These are phyloP conservation scores for Rhypophila decipiens DNA, from an alignment of 495 filamentous ascomycete genomes.

Conservation along the genomic window DNA sequence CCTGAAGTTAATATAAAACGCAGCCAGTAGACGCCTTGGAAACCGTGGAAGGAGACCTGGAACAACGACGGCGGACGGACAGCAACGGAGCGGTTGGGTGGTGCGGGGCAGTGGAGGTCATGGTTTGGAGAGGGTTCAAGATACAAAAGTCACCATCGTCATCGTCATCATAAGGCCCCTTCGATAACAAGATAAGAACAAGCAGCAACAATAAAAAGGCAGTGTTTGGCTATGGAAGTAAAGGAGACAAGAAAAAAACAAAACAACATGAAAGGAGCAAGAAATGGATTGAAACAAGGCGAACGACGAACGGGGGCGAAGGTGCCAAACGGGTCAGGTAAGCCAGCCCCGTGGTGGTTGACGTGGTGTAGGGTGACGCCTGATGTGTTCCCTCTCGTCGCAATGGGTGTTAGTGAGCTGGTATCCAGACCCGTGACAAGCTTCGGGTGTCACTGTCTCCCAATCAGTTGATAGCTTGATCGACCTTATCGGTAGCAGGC, in stretches of 20 bases:
- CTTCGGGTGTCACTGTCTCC: conserved; percentile 13
- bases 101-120: not conserved
- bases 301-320: no score
- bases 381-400: no score
- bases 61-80: not conserved
- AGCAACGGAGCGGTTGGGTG: not conserved
- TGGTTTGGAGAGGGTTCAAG: not conserved
- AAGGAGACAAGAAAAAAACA: not conserved
- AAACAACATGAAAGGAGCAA: not conserved
- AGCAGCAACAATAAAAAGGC: not conserved
- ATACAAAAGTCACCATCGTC: not conserved
- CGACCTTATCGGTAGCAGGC: conserved; percentile 19
- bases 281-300: no score
- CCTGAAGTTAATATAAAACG: not conserved
- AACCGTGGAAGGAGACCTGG: no score
- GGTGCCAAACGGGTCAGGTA: not conserved
- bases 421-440: conserved; percentile 28
- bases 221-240: not conserved
- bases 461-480: conserved; percentile 29
- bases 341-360: conserved; percentile 4
- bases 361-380: conserved; percentile 10
- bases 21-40: no score
- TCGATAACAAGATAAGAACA: not conserved
- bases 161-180: no score
- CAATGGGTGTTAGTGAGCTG: conserved; percentile 7